These are phyloP conservation scores for Pseudozyma sp. DNA, from an alignment of 1,284 basidiomycete species.

Conservation along the genomic window DNA sequence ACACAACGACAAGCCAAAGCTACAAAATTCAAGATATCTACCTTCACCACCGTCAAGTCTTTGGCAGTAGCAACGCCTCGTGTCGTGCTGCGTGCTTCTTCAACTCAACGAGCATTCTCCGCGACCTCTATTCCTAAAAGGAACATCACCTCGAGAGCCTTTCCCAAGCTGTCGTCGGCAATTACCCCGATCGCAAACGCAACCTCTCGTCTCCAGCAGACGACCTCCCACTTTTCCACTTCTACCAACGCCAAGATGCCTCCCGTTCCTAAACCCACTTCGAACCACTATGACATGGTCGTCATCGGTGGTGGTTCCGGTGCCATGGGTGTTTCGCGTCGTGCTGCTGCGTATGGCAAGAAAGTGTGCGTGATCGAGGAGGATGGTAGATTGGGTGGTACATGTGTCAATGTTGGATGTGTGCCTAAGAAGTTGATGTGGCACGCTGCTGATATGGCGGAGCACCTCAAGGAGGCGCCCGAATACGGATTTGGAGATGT, in stretches of 20 bases:
- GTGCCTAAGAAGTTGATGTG: constrained; percentile 87
- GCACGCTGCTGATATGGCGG: constrained; percentile 90
- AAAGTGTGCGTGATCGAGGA: constrained; percentile 92
- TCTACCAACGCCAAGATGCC: constrained; percentile 53
- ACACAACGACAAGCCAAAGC: neutral
- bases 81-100: constrained; percentile 1
- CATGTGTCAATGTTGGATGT: constrained; percentile 88
- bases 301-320: constrained; percentile 69
- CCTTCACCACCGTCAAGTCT: constrained; percentile 1
- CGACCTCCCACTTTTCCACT: constrained; percentile 39
- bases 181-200: constrained; percentile 6
- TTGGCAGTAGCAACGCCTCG: constrained; percentile 2
- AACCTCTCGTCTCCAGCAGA: constrained; percentile 24
- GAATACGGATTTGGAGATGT: constrained; percentile 79
- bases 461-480: constrained; percentile 80
- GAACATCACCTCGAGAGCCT: constrained; percentile 20
- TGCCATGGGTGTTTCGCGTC: constrained; percentile 66
- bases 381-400: constrained; percentile 84
- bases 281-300: constrained; percentile 64
- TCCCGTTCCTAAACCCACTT: constrained; percentile 57
- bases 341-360: constrained; percentile 91
- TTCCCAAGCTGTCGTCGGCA: constrained; percentile 33
- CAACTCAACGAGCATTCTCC: neutral
- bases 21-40: constrained; percentile 1
- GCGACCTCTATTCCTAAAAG: constrained; percentile 7